These are phyloP conservation scores for Coemansia sp. DNA, from an alignment of 192 early-diverging fungal species.

Conservation along the genomic window DNA sequence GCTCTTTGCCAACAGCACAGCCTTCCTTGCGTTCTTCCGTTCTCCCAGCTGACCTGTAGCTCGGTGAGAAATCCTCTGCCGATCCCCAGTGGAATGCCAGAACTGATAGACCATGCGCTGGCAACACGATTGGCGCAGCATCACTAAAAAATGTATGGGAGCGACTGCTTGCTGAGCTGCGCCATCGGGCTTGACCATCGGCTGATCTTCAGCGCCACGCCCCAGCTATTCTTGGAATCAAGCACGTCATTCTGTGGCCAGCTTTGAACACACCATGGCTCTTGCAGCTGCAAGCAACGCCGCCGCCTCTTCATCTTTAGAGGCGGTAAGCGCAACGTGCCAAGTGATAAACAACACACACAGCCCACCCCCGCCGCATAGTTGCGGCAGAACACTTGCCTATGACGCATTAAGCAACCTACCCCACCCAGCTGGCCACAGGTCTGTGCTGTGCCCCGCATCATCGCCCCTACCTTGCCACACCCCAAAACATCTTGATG, in stretches of 20 bases:
- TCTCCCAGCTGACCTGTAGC: background rate
- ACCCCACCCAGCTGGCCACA: background rate
- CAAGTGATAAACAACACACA: background rate
- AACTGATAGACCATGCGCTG: background rate
- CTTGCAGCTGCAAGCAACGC: background rate
- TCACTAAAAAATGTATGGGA: background rate
- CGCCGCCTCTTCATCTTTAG: background rate
- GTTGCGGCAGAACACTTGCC: background rate
- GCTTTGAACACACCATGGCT: background rate
- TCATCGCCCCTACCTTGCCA: background rate
- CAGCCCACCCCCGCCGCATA: background rate
- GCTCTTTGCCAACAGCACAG: background rate
- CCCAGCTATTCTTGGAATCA: background rate
- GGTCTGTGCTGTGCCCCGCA: slow-evolving; percentile 1
- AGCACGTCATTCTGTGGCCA: background rate
- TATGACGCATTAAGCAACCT: background rate
- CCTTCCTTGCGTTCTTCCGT: background rate
- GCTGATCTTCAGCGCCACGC: background rate
- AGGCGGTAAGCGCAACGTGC: background rate
- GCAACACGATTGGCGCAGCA: background rate
- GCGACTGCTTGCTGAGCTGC: background rate
- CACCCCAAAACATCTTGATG: background rate
- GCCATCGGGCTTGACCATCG: background rate
- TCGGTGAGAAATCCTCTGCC: background rate
- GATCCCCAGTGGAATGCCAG: background rate